Conservation (phyloP, 2,329 filamentous ascomycete species). For the Aspergillus cejpii region DNA sequence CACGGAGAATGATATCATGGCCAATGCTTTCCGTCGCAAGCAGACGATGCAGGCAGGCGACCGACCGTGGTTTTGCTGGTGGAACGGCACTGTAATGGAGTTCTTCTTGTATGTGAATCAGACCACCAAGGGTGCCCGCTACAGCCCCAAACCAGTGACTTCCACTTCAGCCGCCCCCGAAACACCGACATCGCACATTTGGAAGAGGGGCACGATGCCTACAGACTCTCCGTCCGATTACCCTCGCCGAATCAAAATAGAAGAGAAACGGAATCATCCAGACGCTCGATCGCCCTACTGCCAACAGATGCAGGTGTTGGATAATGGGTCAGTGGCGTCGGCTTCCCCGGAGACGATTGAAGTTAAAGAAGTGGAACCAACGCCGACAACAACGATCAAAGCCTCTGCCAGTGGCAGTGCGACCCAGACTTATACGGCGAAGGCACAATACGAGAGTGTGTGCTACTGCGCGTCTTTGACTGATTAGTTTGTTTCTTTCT, state of each 20-base stretch:
- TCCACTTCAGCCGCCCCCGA: conserved; percentile 12
- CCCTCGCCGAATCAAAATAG: conserved; percentile 58
- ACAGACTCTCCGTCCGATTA: conserved; percentile 27
- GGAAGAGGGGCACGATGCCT: conserved; percentile 11
- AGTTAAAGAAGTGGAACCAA: conserved; percentile 33
- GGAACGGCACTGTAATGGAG: conserved; percentile 61
- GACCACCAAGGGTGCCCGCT: conserved; percentile 33
- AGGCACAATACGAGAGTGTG: conserved; percentile 30
- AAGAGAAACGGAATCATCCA: conserved; percentile 52
- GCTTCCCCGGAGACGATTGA: conserved; percentile 25
- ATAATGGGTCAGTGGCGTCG: conserved; percentile 42
- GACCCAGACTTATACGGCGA: conserved; percentile 33
- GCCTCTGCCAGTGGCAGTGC: conserved; percentile 19
- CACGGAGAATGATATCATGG: conserved; percentile 21
- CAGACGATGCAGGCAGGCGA: conserved; percentile 49
- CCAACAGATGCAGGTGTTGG: conserved; percentile 56
- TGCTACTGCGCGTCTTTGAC: conserved; percentile 35
- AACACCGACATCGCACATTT: conserved; percentile 14
- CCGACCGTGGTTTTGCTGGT: conserved; percentile 62
- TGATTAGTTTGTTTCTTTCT: conserved; percentile 22
- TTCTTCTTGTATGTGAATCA: conserved; percentile 59
- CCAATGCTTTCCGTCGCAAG: conserved; percentile 29
- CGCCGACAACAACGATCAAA: conserved; percentile 31
- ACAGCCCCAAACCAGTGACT: conserved; percentile 16
- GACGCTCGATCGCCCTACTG: conserved; percentile 51